Base-by-base conservation (phyloP, 1,139 yeast species). In the Suhomyces guaymorum region DNA sequence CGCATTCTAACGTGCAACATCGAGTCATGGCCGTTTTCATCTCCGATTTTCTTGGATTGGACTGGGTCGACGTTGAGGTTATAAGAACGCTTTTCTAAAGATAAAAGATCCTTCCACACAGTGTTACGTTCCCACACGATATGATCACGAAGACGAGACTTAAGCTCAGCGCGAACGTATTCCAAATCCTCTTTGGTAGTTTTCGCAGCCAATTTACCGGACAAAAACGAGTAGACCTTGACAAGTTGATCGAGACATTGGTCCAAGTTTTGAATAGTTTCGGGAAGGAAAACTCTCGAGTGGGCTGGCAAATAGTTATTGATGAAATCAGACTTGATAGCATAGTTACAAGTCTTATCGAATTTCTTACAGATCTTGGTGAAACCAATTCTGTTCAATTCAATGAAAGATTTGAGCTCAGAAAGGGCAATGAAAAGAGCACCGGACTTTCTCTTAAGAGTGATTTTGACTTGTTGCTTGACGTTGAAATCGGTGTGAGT, bases 61-160 rank as follows among this genome's bases (percentile, higher is more conserved):
- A 58, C 54, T 36, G 51, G 59, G 33, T 61, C 64, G 12, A 62
- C 46, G 43, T 62, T 57, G 44, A 64, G 50, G 39, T 61, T 59
- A 44, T 67, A 65, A 15, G 62, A 53, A 41, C 71, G 80, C 53
- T 95, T 77, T 58, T 90, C 96, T 52, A 89, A 63, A 9, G 92
- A 92, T 55, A 89, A 82, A 87, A 90, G 82, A 55, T 90, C 97
- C 53, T 92, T 82, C 97, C 97, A 90, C 15, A 90, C 97, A 0
- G 97, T 90, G 58, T 88, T 88, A 57, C 97, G 75, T 61, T 89
- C 97, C 95, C 96, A 90, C 12, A 89, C 96, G 32, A 90, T 86
- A 59, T 89, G 95, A 51, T 90, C 97, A 41, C 97, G 73, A 43
- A 90, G 64, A 49, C 87, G 87, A 11, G 87, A 71, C 43, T 82